These are phyloP conservation scores for Akanthomyces muscarius DNA, from an alignment of 2,329 filamentous ascomycete genomes.

Conservation along the genomic window DNA sequence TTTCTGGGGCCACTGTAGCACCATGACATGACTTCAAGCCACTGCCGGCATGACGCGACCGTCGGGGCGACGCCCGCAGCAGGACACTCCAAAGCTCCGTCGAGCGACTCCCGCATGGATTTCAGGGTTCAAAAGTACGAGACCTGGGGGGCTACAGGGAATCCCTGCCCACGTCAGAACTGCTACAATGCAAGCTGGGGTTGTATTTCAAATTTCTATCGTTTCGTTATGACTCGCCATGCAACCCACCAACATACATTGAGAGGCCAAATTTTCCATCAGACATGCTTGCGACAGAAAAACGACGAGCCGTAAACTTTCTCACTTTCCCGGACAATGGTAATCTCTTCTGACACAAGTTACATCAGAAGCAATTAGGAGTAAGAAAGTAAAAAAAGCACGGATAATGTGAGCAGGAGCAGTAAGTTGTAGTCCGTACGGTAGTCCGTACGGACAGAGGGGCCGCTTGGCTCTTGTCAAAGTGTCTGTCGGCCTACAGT, in stretches of 20 bases:
- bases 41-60: slow-evolving; percentile 4
- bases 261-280: neutral
- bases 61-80: neutral
- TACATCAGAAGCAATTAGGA: neutral
- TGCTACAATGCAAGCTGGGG: neutral
- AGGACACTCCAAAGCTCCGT: too few relatives aligned
- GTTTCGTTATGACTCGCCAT: neutral
- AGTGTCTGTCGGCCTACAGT: neutral
- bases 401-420: neutral
- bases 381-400: neutral
- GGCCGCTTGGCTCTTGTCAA: neutral
- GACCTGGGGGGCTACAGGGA: neutral
- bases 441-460: neutral
- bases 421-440: neutral
- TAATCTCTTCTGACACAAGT: too few relatives aligned
- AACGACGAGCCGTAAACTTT: neutral
- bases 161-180: neutral
- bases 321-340: neutral
- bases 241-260: neutral
- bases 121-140: neutral
- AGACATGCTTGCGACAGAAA: neutral
- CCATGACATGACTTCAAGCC: neutral
- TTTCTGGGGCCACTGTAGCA: neutral
- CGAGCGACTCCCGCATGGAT: neutral
- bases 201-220: neutral